Base-by-base conservation (phyloP, 371 early-diverging fungal species). In the Actinomucor elegans region DNA sequence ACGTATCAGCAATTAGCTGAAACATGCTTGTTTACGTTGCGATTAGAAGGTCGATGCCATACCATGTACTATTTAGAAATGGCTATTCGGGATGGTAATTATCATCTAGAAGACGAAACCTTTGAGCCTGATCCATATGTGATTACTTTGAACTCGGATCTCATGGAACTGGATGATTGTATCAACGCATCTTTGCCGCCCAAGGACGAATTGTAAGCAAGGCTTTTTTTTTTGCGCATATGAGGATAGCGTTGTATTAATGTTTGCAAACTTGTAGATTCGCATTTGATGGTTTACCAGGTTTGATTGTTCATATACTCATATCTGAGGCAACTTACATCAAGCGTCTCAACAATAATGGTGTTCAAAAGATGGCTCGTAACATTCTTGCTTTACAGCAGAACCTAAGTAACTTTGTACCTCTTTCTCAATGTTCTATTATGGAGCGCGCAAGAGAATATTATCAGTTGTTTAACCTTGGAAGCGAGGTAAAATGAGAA, bases 51-150 rank as follows among this genome's bases (percentile, higher is more conserved):
- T 18, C 83, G 94, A 14, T 88, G 91, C 42, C 95, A 94, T 67
- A 80, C 89, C 33, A 83, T 94, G 71, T 93, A 91, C 56, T 94
- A 89, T 54, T 66, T 94, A 47, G 95, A 96, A 60, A 76, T 95
- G 69, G 94, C 93, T 4, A 84, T 90, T 36, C 82, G 95, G n/a
- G 96, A 95, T 79, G 90, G 91, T 8, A 84, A 84, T 37, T 92
- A 92, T 56, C 69, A 71, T 42, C 63, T 92, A 17, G 90, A 86
- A 27, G 86, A 85, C 36, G 87, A 87, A 38, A 75, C 89, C 0
- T 68, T 69, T 36, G 92, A 93, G 50, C 94, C 95, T 7, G 96
- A 96, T 63, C 87, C 88, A 53, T 94, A 93, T 67, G 80, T 96
- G 14, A 81, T 86, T 38, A 74, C 82, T 7, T 77, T 94, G 4